phyloP scores from a whole-genome alignment of 805 yeast species.

The Kazachstania bromeliacearum region DNA sequence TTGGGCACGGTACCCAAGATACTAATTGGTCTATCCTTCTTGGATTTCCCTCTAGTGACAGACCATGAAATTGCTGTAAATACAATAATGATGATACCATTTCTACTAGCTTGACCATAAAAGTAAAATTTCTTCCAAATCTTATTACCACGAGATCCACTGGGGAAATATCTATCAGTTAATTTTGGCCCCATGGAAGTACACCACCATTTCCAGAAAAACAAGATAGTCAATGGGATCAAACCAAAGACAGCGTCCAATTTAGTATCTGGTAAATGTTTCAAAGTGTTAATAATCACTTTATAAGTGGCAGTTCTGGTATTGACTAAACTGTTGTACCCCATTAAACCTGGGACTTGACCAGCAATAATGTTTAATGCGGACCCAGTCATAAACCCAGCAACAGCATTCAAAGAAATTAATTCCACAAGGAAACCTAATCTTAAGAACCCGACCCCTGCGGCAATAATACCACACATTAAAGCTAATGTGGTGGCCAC shows the following conservation, averaged over 20 bases:
- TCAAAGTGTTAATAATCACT: slow-evolving; percentile 62
- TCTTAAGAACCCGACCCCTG: slow-evolving; percentile 73
- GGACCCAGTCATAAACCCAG: slow-evolving; percentile 93
- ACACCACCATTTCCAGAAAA: slow-evolving; percentile 58
- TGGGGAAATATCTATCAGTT: slow-evolving; percentile 42
- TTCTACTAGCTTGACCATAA: slow-evolving; percentile 66
- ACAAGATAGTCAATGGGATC: slow-evolving; percentile 61
- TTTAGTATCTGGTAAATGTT: slow-evolving; percentile 57
- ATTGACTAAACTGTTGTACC: slow-evolving; percentile 55
- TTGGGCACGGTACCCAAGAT: slow-evolving; percentile 73
- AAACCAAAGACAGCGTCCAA: slow-evolving; percentile 87
- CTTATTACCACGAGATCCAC: slow-evolving; percentile 12
- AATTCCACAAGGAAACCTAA: slow-evolving; percentile 83
- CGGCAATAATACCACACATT: slow-evolving; percentile 76
- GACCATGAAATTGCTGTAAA: slow-evolving; percentile 81
- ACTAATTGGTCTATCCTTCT: slow-evolving; percentile 33
- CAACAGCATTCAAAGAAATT: slow-evolving; percentile 83
- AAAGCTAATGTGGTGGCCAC: slow-evolving; percentile 76
- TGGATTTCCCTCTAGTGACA: slow-evolving; percentile 44
- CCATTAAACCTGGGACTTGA: slow-evolving; percentile 82
- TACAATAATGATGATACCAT: slow-evolving; percentile 71
- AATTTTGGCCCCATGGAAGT: slow-evolving; percentile 44
- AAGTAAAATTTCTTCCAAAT: slow-evolving; percentile 41
- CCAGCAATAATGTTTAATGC: slow-evolving; percentile 77
- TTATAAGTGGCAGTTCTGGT: slow-evolving; percentile 62